Percentiles rank a stretch among this genome's conserved stretches.
Evolutionary conservation across 768 basidiomycete genomes (phyloP).

Genomic region (Rhodotorula babjevae): DNA sequence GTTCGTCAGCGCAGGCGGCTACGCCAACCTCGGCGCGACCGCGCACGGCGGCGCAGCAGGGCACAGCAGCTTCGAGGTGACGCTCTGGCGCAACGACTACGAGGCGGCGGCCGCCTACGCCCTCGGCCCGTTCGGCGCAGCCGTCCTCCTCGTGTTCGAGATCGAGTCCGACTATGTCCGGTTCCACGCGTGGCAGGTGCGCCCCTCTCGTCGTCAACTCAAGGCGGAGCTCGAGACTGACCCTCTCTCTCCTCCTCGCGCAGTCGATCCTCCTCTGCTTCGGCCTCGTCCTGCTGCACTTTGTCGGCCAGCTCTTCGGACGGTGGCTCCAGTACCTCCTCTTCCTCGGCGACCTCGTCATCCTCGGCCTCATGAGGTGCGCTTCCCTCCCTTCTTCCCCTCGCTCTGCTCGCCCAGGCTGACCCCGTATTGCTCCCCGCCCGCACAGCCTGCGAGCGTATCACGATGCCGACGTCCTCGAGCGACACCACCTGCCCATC

Average conservation of each 20-base stretch:
- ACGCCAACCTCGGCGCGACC: not conserved
- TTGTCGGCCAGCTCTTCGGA: constrained; percentile 33
- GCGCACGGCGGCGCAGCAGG: not conserved
- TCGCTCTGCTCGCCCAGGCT: not conserved
- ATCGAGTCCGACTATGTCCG: constrained; percentile 33
- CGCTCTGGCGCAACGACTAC: constrained; percentile 4
- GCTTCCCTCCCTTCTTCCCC: not conserved
- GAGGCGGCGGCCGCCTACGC: constrained; percentile 4
- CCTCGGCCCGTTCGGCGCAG: constrained; percentile 31
- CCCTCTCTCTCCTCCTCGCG: not conserved
- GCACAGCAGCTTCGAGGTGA: constrained; percentile 9
- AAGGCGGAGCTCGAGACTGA: not conserved
- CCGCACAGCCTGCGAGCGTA: constrained; percentile 35
- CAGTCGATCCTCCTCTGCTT: constrained; percentile 36
- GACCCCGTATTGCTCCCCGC: not conserved
- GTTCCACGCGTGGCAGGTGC: constrained; percentile 28
- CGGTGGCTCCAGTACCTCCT: constrained; percentile 28
- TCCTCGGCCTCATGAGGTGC: constrained; percentile 20
- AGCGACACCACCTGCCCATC: constrained; percentile 31
- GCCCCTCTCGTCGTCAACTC: not conserved
- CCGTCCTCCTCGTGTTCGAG: constrained; percentile 20
- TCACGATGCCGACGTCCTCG: constrained; percentile 28
- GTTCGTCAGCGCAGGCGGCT: not conserved
- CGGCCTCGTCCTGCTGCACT: constrained; percentile 31
- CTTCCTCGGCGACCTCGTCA: constrained; percentile 27